These are phyloP conservation scores for Pyrenopolyporus hunteri DNA, from an alignment of 495 filamentous ascomycete genomes.

Conservation along the genomic window DNA sequence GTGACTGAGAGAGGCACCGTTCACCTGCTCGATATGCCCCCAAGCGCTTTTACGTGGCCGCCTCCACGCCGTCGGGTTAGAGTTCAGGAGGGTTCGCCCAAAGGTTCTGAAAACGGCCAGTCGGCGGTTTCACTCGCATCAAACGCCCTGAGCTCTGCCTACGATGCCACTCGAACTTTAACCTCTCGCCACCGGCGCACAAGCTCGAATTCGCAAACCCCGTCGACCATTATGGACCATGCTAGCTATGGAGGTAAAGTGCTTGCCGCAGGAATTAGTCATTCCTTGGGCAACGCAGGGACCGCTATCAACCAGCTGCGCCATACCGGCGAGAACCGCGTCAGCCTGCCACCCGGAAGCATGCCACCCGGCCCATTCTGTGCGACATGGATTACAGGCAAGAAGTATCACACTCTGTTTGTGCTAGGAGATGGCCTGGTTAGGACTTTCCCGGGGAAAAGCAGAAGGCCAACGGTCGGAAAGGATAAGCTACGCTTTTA, in stretches of 20 bases:
- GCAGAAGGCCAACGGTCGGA: constrained; percentile 49
- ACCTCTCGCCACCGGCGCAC: constrained; percentile 57
- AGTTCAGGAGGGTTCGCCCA: constrained; percentile 48
- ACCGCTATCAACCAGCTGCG: constrained; percentile 79
- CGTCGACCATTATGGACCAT: constrained; percentile 69
- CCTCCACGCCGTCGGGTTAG: constrained; percentile 70
- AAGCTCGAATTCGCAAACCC: constrained; percentile 50
- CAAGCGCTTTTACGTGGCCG: constrained; percentile 85
- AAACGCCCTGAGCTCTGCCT: constrained; percentile 70
- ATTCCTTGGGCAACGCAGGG: constrained; percentile 81
- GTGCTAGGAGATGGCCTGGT: constrained; percentile 65
- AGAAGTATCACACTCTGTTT: constrained; percentile 59
- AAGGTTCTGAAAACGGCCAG: constrained; percentile 47
- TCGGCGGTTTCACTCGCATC: constrained; percentile 62
- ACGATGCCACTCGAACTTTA: constrained; percentile 58
- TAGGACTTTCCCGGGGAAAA: constrained; percentile 70
- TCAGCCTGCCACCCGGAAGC: constrained; percentile 69
- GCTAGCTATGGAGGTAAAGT: constrained; percentile 76
- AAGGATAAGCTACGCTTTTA: constrained; percentile 54
- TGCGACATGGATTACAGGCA: constrained; percentile 61
- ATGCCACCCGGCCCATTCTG: constrained; percentile 56
- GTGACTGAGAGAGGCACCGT: constrained; percentile 93
- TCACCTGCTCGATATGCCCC: constrained; percentile 86
- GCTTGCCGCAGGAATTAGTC: constrained; percentile 80
- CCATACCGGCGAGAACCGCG: constrained; percentile 81